Evolutionary conservation across 306 rosid species (phyloP), one percentile per base, ranked within the genome.

Genomic region (barrel medic (Medicago truncatula)): DNA sequence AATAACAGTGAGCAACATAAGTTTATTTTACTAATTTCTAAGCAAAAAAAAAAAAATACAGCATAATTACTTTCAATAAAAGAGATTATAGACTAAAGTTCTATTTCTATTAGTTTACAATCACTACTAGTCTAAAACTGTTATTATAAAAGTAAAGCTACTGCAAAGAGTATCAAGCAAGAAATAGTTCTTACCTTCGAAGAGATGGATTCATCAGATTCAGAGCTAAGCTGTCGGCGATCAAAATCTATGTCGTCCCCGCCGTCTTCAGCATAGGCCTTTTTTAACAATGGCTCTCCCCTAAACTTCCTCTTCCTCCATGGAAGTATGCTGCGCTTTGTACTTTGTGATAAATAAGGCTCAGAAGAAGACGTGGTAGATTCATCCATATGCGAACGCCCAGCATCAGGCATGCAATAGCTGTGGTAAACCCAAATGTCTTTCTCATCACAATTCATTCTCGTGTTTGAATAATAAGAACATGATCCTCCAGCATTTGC

Each of bases 241-340:
- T 92, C 99, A 83, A 89, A 92, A 86, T 96, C 99, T 50, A 96
- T 96, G 83, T 96, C 99, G 46, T 96, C 99, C 14, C 99, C 99
- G 17, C 99, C 99, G 83, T 92, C 99, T 83, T 96, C 99, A 16
- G 92, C 98, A 53, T 92, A 87, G 38, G 86, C 97, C 83, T 90
- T 92, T 86, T 96, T 92, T 52, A 96, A 70, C 84, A 96, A 81
- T 3, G 99, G 99, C 64, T 90, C 99, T 79, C 92, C 99, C 81
- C 84, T 92, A 54, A 89, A 77, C 85, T 96, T 92, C 85, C 99
- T 92, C 89, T 92, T 96, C 89, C 90, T 92, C 99, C 99, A 96
- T 16, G 98, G 81, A 2, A 96, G 80, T 66, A 92, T 70, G 60
- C 92, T 86, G n/a, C 92, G 93, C 82, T 82, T 96, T 52, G 93